Base-by-base conservation (phyloP, 2,329 filamentous ascomycete species). In the Bipolaris bicolor region DNA sequence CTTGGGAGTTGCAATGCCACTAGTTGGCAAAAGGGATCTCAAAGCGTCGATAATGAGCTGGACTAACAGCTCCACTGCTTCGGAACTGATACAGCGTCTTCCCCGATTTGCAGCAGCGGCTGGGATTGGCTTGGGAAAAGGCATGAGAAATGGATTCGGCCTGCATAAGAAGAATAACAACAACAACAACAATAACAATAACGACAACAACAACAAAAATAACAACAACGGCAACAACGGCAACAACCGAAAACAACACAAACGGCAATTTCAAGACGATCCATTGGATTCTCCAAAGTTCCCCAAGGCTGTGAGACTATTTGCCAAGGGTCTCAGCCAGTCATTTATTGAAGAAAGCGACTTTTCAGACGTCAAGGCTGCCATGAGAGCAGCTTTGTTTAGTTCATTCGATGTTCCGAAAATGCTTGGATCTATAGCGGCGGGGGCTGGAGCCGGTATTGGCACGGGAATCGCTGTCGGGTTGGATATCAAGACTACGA, bases 401-500 rank as follows among this genome's bases (percentile, higher is more conserved):
- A 24, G 39, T 13, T 52, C 48, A 20, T 3, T 57, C 5, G 54
- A 64, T 20, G 34, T 68, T n/a, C 54, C 60, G 26, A 49, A 47
- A 1, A 63, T 62, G 57, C 33, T 73, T 16, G 49, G 63, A 1
- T 62, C 65, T 15, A 36, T 72, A 4, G 68, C 64, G n/a, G 61
- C 68, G 16, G 70, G 70, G 11, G 66, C 68, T 49, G 70, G 70
- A 24, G 66, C 69, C 5, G 70, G 70, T 1, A 65, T 71, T 33
- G 70, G 70, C 0, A 61, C 66, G 52, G 69, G 70, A 0, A 26
- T 66, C 2, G 66, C 70, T 1, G 53, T 71, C 34, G 69, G 70
- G 1, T 34, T 72, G 10, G 52, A 56, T 3, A 50, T 64, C 43
- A 68, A 61, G 11, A 5, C 59, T 26, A 47, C 31, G 5, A 49